phyloP scores from a whole-genome alignment of 2,329 filamentous ascomycete genomes.

The Cyphellophora attinorum region DNA sequence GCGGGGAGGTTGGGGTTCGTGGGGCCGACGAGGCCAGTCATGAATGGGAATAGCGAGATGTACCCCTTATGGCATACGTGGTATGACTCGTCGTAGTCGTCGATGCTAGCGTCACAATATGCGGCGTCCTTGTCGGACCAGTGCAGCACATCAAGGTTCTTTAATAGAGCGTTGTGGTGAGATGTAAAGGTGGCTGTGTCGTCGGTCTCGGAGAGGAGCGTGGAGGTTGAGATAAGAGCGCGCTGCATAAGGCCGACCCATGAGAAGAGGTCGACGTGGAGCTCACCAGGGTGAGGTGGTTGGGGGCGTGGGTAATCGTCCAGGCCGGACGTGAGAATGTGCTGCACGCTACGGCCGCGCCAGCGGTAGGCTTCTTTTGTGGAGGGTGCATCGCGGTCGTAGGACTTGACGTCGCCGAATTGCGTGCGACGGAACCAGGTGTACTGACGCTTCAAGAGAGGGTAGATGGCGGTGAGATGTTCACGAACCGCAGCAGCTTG shows the following conservation, averaged over 20 bases:
- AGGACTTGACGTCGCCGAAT: slow-evolving; percentile 77
- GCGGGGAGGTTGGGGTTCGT: slow-evolving; percentile 66
- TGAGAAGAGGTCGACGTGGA: slow-evolving; percentile 87
- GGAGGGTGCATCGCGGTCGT: slow-evolving; percentile 81
- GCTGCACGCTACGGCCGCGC: slow-evolving; percentile 77
- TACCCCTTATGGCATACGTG: slow-evolving; percentile 97
- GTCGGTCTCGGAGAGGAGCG: slow-evolving; percentile 63
- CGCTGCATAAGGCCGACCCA: slow-evolving; percentile 97
- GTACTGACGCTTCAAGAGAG: slow-evolving; percentile 78
- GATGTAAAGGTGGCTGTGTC: slow-evolving; percentile 64
- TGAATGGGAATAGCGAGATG: slow-evolving; percentile 83
- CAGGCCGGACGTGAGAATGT: slow-evolving; percentile 85
- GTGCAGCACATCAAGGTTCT: slow-evolving; percentile 86
- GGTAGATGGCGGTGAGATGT: slow-evolving; percentile 63
- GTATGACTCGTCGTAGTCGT: slow-evolving; percentile 82
- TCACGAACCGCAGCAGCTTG: slow-evolving; percentile 20
- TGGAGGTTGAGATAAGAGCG: slow-evolving; percentile 71
- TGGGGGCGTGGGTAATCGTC: slow-evolving; percentile 94
- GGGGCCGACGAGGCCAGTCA: slow-evolving; percentile 67
- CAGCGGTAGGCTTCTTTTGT: slow-evolving; percentile 90
- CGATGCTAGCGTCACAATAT: slow-evolving; percentile 91
- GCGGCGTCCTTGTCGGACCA: slow-evolving; percentile 74
- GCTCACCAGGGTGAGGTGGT: slow-evolving; percentile 87
- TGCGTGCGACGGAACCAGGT: slow-evolving; percentile 94
- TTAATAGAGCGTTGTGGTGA: slow-evolving; percentile 66